Evolutionary conservation across 345 rosid genomes (phyloP).

Genomic region (Heritiera fomes): DNA sequence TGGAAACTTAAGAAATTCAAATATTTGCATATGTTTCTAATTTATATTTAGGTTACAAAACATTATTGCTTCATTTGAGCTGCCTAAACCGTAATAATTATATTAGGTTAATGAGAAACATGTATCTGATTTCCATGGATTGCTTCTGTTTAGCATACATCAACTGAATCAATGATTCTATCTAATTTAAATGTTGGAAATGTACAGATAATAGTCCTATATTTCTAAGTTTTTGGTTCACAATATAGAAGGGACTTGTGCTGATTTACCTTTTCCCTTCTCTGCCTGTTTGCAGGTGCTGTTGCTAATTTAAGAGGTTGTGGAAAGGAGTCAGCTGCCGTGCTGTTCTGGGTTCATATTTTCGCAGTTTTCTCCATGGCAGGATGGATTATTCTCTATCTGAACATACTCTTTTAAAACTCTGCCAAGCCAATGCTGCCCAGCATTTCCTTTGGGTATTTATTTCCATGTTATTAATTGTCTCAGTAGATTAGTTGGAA

Average conservation of each 20-base stretch:
- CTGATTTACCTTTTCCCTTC: neutral
- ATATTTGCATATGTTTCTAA: neutral
- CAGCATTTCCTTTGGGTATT: neutral
- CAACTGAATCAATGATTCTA: neutral
- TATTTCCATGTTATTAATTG: conserved; percentile 8
- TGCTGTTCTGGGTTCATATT: conserved; percentile 96
- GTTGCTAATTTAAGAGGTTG: conserved; percentile 95
- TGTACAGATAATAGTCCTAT: no score
- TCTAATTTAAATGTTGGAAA: neutral
- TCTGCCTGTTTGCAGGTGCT: conserved; percentile 54
- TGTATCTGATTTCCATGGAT: neutral
- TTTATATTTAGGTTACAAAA: neutral
- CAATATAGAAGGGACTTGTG: neutral
- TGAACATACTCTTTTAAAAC: conserved; percentile 71
- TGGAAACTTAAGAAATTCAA: neutral
- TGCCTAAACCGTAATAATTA: neutral
- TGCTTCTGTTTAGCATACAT: neutral
- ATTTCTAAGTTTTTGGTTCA: neutral
- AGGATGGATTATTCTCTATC: conserved; percentile 86
- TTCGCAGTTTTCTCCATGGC: conserved; percentile 93
- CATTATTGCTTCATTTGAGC: neutral
- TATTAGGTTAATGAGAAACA: neutral
- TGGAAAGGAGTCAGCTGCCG: conserved; percentile 96
- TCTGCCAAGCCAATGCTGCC: neutral
- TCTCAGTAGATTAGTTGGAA: conserved; percentile 6